These are phyloP conservation scores for Mortierella polycephala DNA, from an alignment of 371 early-diverging fungal genomes.

Conservation along the genomic window DNA sequence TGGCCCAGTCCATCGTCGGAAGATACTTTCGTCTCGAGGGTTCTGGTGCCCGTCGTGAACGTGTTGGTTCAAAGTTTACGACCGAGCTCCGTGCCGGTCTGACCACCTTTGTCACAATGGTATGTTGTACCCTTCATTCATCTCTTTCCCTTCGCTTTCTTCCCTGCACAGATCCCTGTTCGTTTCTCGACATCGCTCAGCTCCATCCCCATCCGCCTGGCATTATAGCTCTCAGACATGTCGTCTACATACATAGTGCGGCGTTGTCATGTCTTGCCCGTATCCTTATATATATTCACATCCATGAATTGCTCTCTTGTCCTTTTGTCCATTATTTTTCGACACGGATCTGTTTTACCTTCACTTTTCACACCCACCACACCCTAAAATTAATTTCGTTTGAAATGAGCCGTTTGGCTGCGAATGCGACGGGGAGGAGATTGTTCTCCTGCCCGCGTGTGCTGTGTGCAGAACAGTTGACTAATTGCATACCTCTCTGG, in stretches of 20 bases:
- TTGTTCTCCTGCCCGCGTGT: too few species aligned
- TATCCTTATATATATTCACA: too few species aligned
- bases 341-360: too few species aligned
- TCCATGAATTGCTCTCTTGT: too few species aligned
- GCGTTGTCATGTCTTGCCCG: too few species aligned
- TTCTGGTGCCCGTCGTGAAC: constrained; percentile 64
- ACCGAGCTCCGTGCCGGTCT: constrained; percentile 78
- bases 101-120: constrained; percentile 79
- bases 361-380: not conserved
- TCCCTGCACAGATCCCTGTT: not conserved
- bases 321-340: too few species aligned
- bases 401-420: not conserved
- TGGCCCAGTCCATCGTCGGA: constrained; percentile 66
- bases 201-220: not conserved
- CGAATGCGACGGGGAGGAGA: too few species aligned
- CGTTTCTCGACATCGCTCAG: not conserved
- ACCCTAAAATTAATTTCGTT: not conserved
- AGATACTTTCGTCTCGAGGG: constrained; percentile 73
- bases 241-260: too few species aligned
- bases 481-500: not conserved
- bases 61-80: constrained; percentile 68
- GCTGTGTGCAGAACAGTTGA: not conserved
- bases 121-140: constrained; percentile 6
- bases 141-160: not conserved
- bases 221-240: too few species aligned